Percentiles rank a stretch among this genome's conserved stretches.
Evolutionary conservation across 805 yeast genomes (phyloP).

Genomic region (Wickerhamiella sorbophila): DNA sequence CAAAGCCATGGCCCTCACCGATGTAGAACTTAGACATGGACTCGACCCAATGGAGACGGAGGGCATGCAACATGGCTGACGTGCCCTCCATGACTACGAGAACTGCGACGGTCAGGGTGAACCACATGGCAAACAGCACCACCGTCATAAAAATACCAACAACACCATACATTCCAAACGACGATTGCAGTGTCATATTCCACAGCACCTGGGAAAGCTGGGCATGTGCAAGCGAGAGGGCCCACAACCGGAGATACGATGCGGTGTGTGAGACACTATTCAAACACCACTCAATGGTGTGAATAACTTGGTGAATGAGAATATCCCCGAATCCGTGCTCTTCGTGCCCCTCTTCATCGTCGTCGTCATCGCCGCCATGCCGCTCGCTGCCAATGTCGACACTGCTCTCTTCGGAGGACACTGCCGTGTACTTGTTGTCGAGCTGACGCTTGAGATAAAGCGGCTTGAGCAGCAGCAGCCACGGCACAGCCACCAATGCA

Average conservation of each 20-base stretch:
- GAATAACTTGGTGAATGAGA: constrained; percentile 93
- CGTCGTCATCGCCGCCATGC: constrained; percentile 30
- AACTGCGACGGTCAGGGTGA: constrained; percentile 75
- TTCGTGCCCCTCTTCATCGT: constrained; percentile 39
- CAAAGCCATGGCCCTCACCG: constrained; percentile 88
- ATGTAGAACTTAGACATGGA: constrained; percentile 96
- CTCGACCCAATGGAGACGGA: constrained; percentile 98
- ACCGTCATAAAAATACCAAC: constrained; percentile 64
- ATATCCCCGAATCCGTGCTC: constrained; percentile 77
- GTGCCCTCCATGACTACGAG: constrained; percentile 97
- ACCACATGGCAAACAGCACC: constrained; percentile 86
- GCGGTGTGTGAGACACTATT: constrained; percentile 99
- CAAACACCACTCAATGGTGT: constrained; percentile 92
- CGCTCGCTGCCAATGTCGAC: constrained; percentile 18
- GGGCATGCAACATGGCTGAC: constrained; percentile 96
- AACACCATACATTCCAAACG: constrained; percentile 54
- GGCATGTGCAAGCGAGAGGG: constrained; percentile 90
- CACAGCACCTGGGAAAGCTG: constrained; percentile 90
- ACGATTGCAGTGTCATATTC: constrained; percentile 82
- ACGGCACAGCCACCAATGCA: constrained; percentile 87
- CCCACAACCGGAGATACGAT: constrained; percentile 92
- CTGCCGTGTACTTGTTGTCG: constrained; percentile 25
- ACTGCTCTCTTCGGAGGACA: constrained; percentile 5
- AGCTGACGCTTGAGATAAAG: constrained; percentile 47
- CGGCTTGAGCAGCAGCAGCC: constrained; percentile 79